Conservation (phyloP, 192 early-diverging fungal species). For the Podila verticillata region DNA sequence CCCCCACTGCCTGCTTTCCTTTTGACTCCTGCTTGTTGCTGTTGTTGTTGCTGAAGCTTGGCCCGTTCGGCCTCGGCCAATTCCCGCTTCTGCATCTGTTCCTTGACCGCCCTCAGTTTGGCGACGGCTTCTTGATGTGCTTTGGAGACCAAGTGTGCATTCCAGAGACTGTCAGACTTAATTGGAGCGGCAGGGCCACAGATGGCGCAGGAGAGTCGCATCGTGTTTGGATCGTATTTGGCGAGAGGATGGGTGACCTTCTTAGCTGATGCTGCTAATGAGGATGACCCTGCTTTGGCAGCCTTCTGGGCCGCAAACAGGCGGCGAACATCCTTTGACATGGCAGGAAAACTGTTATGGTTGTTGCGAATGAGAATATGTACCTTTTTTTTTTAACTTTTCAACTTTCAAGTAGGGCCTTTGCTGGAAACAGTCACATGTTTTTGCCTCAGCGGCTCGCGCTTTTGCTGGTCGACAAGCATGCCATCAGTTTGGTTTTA, state of each 20-base stretch:
- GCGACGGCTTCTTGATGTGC: conserved; percentile 56
- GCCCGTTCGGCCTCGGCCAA: conserved; percentile 34
- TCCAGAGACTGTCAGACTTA: conserved; percentile 58
- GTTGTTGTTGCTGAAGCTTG: conserved; percentile 20
- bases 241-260: conserved; percentile 59
- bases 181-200: conserved; percentile 48
- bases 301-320: conserved; percentile 48
- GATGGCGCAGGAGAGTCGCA: conserved; percentile 55
- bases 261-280: conserved; percentile 22
- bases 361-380: neutral
- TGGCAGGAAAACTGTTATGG: neutral
- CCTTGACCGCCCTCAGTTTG: conserved; percentile 56
- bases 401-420: neutral
- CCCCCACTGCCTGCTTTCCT: conserved; percentile 21
- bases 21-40: conserved; percentile 28
- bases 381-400: too few relatives aligned
- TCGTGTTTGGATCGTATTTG: conserved; percentile 57
- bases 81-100: conserved; percentile 48
- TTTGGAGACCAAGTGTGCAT: conserved; percentile 54
- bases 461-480: too few relatives aligned
- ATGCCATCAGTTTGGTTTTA: neutral
- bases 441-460: neutral
- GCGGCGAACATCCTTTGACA: conserved; percentile 52
- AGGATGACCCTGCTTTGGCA: conserved; percentile 22
- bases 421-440: neutral